phyloP scores from a whole-genome alignment of 805 yeast species.

The Metschnikowia aberdeeniae region DNA sequence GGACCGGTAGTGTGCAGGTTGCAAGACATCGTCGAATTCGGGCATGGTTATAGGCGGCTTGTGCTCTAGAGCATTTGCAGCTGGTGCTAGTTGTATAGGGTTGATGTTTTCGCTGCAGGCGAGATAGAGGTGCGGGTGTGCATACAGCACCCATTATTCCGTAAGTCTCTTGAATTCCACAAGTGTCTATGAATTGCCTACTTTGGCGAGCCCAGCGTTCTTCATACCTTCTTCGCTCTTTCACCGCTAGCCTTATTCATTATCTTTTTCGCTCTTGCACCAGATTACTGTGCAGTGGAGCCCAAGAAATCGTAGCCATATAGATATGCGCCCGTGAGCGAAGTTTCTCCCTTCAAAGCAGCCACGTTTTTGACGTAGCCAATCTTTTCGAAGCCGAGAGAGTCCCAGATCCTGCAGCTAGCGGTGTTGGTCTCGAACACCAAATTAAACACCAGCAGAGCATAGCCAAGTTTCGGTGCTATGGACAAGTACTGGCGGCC shows the following conservation, averaged over 20 bases:
- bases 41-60: conserved; percentile 32
- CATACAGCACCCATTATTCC: not conserved
- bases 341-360: conserved; percentile 55
- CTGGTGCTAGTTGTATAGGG: conserved; percentile 25
- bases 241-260: too few relatives aligned
- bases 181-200: too few relatives aligned
- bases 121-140: not conserved
- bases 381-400: conserved; percentile 72
- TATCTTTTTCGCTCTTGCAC: too few relatives aligned
- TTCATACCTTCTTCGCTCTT: too few relatives aligned
- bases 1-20: conserved; percentile 43
- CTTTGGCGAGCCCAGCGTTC: too few relatives aligned
- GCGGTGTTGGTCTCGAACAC: conserved; percentile 81
- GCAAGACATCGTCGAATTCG: conserved; percentile 47
- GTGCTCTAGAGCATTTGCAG: conserved; percentile 11
- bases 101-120: conserved; percentile 6
- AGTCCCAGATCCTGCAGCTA: conserved; percentile 76
- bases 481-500: conserved; percentile 63
- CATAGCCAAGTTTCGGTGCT: conserved; percentile 79
- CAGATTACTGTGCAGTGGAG: too few relatives aligned
- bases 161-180: too few relatives aligned
- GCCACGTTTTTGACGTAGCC: conserved; percentile 78
- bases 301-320: conserved; percentile 58
- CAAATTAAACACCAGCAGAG: conserved; percentile 79
- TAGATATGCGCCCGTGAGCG: conserved; percentile 71